Evolutionary conservation across 441 rosid genomes (phyloP), one percentile per base, ranked within the genome.

Genomic region (Pelargonium fulgidum): DNA sequence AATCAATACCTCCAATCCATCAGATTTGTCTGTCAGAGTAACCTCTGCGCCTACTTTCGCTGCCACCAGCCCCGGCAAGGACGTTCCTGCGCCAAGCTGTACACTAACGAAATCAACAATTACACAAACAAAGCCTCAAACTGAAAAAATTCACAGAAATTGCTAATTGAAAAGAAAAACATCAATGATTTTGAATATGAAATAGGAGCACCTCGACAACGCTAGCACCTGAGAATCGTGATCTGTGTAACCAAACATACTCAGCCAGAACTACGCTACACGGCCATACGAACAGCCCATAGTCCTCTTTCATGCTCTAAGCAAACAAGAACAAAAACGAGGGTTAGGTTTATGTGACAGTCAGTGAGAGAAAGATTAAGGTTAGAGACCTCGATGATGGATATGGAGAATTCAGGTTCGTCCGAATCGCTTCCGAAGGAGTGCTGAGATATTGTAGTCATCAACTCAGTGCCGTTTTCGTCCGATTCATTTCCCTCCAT

Each of bases 241-340:
- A 75, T 77, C 81, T 76, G 50, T 86, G 93, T 73, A 88, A 96
- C 96, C 97, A 92, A 69, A n/a, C n/a, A n/a, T n/a, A n/a, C n/a
- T n/a, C n/a, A n/a, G n/a, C n/a, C n/a, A n/a, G n/a, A n/a, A n/a
- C n/a, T n/a, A n/a, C n/a, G n/a, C n/a, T n/a, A n/a, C n/a, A n/a
- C n/a, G n/a, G n/a, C n/a, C n/a, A n/a, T n/a, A n/a, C n/a, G n/a
- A n/a, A 92, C 52, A 90, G 77, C 1, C 98, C 95, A 64, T 92
- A 90, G 62, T 92, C 98, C 62, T 92, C 96, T 78, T 90, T 87
- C 89, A 88, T 85, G 62, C n/a, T n/a, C n/a, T n/a, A n/a, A n/a
- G n/a, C n/a, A n/a, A n/a, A n/a, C n/a, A n/a, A n/a, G n/a, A n/a
- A n/a, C n/a, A n/a, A n/a, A n/a, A n/a, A n/a, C n/a, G n/a, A n/a